Evolutionary conservation across 768 basidiomycete species (phyloP), one percentile per base, ranked within the genome.

Genomic region (Auriscalpium vulgare): DNA sequence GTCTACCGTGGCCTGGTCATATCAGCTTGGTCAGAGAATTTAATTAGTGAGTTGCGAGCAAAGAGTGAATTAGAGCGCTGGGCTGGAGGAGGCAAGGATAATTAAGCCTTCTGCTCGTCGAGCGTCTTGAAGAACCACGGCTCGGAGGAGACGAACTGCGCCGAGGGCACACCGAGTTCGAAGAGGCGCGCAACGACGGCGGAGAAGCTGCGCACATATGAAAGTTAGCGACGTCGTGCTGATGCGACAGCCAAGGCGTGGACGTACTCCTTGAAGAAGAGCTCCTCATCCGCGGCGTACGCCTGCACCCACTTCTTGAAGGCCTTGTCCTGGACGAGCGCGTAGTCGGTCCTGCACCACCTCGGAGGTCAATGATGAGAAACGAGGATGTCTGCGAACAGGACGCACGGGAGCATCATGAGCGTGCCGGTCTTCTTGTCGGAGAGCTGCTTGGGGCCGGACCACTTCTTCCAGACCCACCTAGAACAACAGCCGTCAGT

Each of bases 401-500:
- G 49, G 16, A 81, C 87, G 55, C 69, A 91, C 86, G 93, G 93
- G 47, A 97, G 75, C 95, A 97, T 97, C 95, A 97, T 97, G 51
- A 97, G 76, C 23, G 83, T 71, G 64, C 80, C 80, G 44, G 93
- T 94, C 72, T 81, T 84, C 81, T 92, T 94, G 75, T 97, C 95
- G 71, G 89, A 85, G 56, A 87, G 85, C 74, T 97, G 95, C 75
- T 92, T 93, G 19, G 94, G 92, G 52, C 91, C 95, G 59, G 75
- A 73, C 93, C 95, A 97, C 72, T 94, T 95, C 74, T 80, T 88
- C 94, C 94, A 95, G n/a, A 84, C 78, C 89, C 90, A 91, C 56
- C 80, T 82, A 48, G 10, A 9, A 52, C 29, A 9, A 52, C 11
- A 14, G 36, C 37, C 13, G 29, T 29, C 35, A 58, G 19, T 16